These are phyloP conservation scores for Forsythia viridissima DNA, from an alignment of 257 asterid species.

Conservation along the genomic window DNA sequence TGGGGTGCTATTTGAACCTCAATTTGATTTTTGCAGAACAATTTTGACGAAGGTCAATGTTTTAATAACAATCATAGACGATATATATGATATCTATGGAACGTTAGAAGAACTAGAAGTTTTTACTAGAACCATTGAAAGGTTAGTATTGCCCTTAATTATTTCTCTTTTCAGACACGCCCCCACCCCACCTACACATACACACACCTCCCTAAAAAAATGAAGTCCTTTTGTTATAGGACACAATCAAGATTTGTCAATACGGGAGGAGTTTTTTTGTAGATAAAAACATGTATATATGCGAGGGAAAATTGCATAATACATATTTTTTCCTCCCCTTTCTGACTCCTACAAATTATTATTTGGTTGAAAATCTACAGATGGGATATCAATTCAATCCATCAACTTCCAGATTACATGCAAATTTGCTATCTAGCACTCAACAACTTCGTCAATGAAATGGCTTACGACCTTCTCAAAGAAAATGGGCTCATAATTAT, in stretches of 20 bases:
- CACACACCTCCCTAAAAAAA: too few species aligned
- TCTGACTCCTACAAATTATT: background rate
- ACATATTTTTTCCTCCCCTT: too few species aligned
- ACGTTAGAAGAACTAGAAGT: constrained; percentile 10
- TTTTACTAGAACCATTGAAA: background rate
- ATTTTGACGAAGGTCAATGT: background rate
- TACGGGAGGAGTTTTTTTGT: background rate
- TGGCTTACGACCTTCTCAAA: constrained; percentile 26
- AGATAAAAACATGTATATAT: background rate
- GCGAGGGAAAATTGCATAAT: too few species aligned
- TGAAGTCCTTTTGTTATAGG: background rate
- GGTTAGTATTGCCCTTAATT: background rate
- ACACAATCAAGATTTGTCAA: too few species aligned
- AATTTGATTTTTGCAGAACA: background rate
- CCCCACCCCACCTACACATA: too few species aligned
- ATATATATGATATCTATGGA: constrained; percentile 13
- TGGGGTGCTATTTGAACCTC: constrained; percentile 15
- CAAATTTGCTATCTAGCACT: constrained; percentile 11
- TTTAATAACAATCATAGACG: background rate
- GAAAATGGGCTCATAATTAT: background rate
- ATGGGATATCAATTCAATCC: constrained; percentile 13
- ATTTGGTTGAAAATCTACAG: background rate
- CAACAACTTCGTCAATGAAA: constrained; percentile 22
- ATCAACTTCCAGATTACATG: constrained; percentile 19
- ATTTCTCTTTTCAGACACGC: background rate